Evolutionary conservation across 345 rosid genomes (phyloP).

Genomic region (Salix udensis): DNA sequence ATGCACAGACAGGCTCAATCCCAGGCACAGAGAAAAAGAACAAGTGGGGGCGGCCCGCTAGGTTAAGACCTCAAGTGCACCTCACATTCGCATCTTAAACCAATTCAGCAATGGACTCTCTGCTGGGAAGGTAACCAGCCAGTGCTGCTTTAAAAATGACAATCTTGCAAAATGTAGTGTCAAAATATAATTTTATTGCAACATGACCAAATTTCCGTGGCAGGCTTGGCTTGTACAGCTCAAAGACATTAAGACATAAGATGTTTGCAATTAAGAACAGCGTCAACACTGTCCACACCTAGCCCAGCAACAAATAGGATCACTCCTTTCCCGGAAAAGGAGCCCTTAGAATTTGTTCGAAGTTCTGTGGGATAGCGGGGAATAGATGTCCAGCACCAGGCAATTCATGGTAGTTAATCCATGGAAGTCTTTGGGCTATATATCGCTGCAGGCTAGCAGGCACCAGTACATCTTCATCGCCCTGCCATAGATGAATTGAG

Average conservation of each 20-base stretch:
- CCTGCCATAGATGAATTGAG: conserved; percentile 32
- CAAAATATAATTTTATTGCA: background rate
- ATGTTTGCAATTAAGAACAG: background rate
- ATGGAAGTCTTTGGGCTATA: conserved; percentile 15
- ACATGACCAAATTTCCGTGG: background rate
- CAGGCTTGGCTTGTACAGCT: background rate
- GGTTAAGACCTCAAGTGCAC: too few relatives aligned
- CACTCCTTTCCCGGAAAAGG: background rate
- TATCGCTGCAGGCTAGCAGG: conserved; percentile 25
- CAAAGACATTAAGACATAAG: background rate
- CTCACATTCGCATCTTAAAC: background rate
- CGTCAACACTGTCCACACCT: background rate
- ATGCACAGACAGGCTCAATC: too few relatives aligned
- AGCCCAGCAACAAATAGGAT: too few relatives aligned
- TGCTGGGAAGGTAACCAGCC: background rate
- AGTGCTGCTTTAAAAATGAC: too few relatives aligned
- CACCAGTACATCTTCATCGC: conserved; percentile 23
- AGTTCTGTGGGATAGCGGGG: background rate
- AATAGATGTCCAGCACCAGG: conserved; percentile 25
- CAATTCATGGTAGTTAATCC: conserved; percentile 28
- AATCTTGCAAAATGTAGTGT: background rate
- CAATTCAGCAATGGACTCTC: background rate
- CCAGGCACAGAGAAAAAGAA: too few relatives aligned
- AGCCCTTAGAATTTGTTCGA: conserved; percentile 9
- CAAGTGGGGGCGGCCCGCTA: too few relatives aligned